These are phyloP conservation scores for Dactylellina drechsleri DNA, from an alignment of 2,329 filamentous ascomycete genomes.

Conservation along the genomic window DNA sequence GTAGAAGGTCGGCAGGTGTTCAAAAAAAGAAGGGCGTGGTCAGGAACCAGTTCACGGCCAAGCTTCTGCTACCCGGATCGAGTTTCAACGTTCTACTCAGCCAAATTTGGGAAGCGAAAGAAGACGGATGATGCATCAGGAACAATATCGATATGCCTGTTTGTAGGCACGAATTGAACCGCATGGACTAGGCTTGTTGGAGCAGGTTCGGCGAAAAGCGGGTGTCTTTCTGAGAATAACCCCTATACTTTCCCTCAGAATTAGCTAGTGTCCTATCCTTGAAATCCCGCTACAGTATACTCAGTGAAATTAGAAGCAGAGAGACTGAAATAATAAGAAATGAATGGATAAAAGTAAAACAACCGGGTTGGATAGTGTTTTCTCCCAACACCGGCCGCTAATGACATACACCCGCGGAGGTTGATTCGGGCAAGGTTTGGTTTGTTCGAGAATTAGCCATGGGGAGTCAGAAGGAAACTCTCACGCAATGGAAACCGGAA, in stretches of 20 bases:
- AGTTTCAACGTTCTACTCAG: not conserved
- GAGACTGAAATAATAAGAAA: not conserved
- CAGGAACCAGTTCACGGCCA: slow-evolving; percentile 26
- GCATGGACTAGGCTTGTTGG: slow-evolving; percentile 34
- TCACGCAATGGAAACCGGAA: slow-evolving; percentile 53
- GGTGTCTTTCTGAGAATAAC: slow-evolving; percentile 21
- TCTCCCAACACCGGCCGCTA: slow-evolving; percentile 10
- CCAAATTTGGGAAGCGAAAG: slow-evolving; percentile 36
- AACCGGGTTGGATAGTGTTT: not conserved
- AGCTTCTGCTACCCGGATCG: slow-evolving; percentile 30
- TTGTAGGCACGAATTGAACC: slow-evolving; percentile 23
- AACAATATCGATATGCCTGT: slow-evolving; percentile 25
- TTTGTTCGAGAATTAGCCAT: slow-evolving; percentile 27
- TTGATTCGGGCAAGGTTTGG: slow-evolving; percentile 20
- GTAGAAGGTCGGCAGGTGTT: not conserved
- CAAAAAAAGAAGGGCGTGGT: not conserved
- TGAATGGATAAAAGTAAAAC: not conserved
- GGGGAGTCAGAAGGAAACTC: slow-evolving; percentile 36
- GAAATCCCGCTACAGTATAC: slow-evolving; percentile 15
- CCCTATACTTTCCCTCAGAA: slow-evolving; percentile 34
- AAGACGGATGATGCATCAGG: slow-evolving; percentile 33
- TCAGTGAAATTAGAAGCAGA: slow-evolving; percentile 15
- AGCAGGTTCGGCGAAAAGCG: slow-evolving; percentile 54
- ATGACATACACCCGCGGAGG: slow-evolving; percentile 24
- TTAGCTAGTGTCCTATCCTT: slow-evolving; percentile 16